These are phyloP conservation scores for Chytriomyces sp. DNA, from an alignment of 192 early-diverging fungal species.

Conservation along the genomic window DNA sequence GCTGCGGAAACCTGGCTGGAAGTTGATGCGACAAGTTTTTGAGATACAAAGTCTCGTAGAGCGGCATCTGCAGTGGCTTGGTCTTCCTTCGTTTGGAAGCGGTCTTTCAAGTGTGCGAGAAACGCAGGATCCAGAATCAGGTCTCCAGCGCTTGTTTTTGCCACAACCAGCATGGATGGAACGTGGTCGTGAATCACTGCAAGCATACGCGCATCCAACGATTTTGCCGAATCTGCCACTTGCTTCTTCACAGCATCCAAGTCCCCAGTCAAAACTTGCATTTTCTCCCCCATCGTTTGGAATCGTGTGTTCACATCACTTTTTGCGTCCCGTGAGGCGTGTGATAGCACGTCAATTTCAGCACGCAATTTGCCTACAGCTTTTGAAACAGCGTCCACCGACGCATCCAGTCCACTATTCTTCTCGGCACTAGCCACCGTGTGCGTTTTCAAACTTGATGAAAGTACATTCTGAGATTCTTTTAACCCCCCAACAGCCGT, in stretches of 20 bases:
- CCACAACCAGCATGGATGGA: conserved; percentile 12
- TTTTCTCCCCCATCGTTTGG: neutral
- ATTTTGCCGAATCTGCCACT: neutral
- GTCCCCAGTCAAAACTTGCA: neutral
- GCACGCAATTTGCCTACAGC: too few relatives aligned
- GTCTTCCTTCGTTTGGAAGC: neutral
- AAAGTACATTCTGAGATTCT: too few relatives aligned
- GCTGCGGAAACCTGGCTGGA: neutral
- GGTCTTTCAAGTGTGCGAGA: conserved; percentile 16
- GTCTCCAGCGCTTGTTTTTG: neutral
- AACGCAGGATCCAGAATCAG: conserved; percentile 15
- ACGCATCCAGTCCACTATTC: too few relatives aligned
- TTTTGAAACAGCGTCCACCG: too few relatives aligned
- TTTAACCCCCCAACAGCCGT: too few relatives aligned
- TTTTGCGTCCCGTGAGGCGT: neutral
- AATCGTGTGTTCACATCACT: neutral
- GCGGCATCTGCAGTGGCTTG: neutral
- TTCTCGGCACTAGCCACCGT: too few relatives aligned
- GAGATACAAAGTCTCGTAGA: conserved; percentile 10
- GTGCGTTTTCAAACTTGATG: too few relatives aligned
- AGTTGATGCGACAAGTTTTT: conserved; percentile 4
- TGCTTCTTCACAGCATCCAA: conserved; percentile 4
- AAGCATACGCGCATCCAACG: neutral
- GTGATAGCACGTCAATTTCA: neutral
- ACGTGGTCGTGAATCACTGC: conserved; percentile 13